A percentile compares a stretch with the other conserved stretches of the same genome.
phyloP scores from a whole-genome alignment of 1,284 basidiomycete species.

The Ustilago cynodontis region DNA sequence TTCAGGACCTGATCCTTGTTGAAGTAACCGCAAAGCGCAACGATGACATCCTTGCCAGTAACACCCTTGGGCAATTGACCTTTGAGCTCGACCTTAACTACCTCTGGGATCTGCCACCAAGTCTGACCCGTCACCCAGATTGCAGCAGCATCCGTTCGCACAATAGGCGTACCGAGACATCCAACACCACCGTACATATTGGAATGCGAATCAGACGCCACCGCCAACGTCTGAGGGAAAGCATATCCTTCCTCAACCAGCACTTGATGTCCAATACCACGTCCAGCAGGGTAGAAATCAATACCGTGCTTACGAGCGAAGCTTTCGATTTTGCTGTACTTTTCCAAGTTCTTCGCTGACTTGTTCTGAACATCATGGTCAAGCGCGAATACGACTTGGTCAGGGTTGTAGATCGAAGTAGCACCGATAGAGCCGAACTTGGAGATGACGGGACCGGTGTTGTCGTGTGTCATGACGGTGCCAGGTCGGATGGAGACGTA shows the following conservation, averaged over 20 bases:
- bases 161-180: constrained; percentile 93
- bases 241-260: constrained; percentile 68
- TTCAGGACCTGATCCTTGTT: constrained; percentile 98
- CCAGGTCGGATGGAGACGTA: constrained; percentile 99
- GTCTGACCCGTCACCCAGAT: constrained; percentile 99
- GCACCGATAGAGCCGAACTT: constrained; percentile 93
- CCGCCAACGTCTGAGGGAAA: constrained; percentile 68
- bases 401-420: constrained; percentile 83
- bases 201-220: constrained; percentile 95
- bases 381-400: constrained; percentile 92
- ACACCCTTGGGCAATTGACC: constrained; percentile 88
- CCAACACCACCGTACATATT: constrained; percentile 99
- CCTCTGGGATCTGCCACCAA: constrained; percentile 99
- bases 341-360: constrained; percentile 89
- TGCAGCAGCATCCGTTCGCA: constrained; percentile 83
- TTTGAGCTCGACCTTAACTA: constrained; percentile 92
- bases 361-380: constrained; percentile 99
- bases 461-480: constrained; percentile 83
- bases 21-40: constrained; percentile 95
- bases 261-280: constrained; percentile 83
- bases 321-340: constrained; percentile 91
- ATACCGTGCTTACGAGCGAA: constrained; percentile 88
- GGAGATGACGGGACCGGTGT: constrained; percentile 96
- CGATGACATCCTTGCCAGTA: constrained; percentile 97
- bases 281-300: constrained; percentile 96